A percentile compares a stretch with the other conserved stretches of the same genome.
These are phyloP conservation scores for Pichia sp. DNA, from an alignment of 1,139 yeast genomes.

Conservation along the genomic window DNA sequence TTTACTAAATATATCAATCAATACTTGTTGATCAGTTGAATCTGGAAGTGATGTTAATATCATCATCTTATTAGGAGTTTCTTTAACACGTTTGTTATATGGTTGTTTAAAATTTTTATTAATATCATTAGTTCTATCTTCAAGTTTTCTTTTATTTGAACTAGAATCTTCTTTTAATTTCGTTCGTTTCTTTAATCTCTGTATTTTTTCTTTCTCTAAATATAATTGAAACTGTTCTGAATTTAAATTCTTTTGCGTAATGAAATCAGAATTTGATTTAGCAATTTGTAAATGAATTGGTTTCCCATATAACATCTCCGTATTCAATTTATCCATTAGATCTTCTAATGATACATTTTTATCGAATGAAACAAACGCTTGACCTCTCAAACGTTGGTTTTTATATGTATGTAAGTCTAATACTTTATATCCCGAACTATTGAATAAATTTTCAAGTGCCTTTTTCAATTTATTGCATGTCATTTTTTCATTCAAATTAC, in stretches of 20 bases:
- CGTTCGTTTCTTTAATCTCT: conserved; percentile 21
- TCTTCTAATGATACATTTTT: conserved; percentile 36
- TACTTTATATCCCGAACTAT: conserved; percentile 42
- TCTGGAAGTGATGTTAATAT: conserved; percentile 61
- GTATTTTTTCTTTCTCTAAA: conserved; percentile 22
- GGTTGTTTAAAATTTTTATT: neutral
- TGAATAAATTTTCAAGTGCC: conserved; percentile 38
- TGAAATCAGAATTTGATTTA: conserved; percentile 43
- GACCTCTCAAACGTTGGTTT: conserved; percentile 67
- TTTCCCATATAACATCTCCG: conserved; percentile 46
- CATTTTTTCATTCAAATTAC: conserved; percentile 68
- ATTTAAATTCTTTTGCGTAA: conserved; percentile 18
- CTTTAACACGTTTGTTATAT: conserved; percentile 12
- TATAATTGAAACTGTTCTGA: conserved; percentile 28
- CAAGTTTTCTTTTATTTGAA: conserved; percentile 14
- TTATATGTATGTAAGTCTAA: conserved; percentile 53
- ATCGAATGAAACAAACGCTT: conserved; percentile 73
- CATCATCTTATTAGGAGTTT: conserved; percentile 55
- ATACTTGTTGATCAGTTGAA: conserved; percentile 36
- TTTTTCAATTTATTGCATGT: conserved; percentile 45
- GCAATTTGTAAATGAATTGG: conserved; percentile 44
- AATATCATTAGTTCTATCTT: conserved; percentile 7
- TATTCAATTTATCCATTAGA: conserved; percentile 35
- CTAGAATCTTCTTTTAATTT: neutral
- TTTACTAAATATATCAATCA: conserved; percentile 41